Evolutionary conservation across 345 rosid species (phyloP), one percentile per base, ranked within the genome.

Genomic region (Toxicodendron radicans): DNA sequence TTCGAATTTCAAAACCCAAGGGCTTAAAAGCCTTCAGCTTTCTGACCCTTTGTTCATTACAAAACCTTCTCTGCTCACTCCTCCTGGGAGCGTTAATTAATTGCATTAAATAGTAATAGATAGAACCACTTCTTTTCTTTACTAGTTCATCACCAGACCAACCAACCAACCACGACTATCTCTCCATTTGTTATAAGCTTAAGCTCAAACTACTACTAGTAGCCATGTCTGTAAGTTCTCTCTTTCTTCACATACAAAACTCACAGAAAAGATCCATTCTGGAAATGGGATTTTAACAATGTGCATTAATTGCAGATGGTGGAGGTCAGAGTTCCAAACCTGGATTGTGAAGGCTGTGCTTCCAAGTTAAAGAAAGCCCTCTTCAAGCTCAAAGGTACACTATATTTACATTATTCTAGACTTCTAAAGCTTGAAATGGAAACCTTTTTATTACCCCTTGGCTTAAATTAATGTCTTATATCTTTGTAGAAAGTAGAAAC

Each of bases 341-440:
- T 95, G 73, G 97, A 92, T 68, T 95, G 99, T 64, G 87, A 88
- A 76, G 99, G 97, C 24, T 95, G 99, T 75, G 97, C 95, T 81
- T 80, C 97, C 38, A 95, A 89, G 86, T 78, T 92, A 69, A 95
- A 82, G 92, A 92, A 82, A 83, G 87, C 97, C 75, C 90, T 91
- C 67, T 77, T 84, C 83, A 95, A 91, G 86, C 86, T 95, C 81
- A 92, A 92, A 95, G 99, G 97, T 94, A 79, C 30, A 27, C 2
- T 1, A 27, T 27, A 27, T 27, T n/a, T 27, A 27, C 30, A 27
- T 1, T 27, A 27, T 27, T 27, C 30, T 27, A 27, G 0, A 27
- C 30, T 27, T 27, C 30, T 27, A 27, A 27, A 1, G 30, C 30
- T 27, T 27, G 30, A 27, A 27, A 27, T 27, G 30, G 30, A 27